Evolutionary conservation across 2,329 filamentous ascomycete genomes (phyloP).

Genomic region (Coniella lustricola): DNA sequence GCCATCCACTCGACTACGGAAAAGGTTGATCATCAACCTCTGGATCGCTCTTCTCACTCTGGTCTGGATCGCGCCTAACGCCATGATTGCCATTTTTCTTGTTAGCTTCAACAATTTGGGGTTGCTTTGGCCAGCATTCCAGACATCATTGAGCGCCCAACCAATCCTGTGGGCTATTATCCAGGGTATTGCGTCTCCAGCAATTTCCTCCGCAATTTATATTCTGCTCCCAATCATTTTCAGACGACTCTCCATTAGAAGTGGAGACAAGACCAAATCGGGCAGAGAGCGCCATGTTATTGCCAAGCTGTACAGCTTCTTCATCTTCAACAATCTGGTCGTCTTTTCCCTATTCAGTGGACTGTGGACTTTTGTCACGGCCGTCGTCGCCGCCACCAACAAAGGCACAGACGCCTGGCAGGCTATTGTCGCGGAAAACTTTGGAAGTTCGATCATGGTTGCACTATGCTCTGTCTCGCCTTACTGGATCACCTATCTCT

Average conservation of each 20-base stretch:
- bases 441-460: constrained; percentile 59
- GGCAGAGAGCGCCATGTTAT: constrained; percentile 87
- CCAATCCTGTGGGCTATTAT: constrained; percentile 73
- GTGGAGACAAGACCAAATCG: constrained; percentile 87
- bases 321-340: constrained; percentile 93
- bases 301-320: constrained; percentile 87
- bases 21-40: constrained; percentile 70
- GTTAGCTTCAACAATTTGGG: constrained; percentile 79
- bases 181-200: constrained; percentile 86
- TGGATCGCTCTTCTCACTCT: constrained; percentile 79
- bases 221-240: constrained; percentile 86
- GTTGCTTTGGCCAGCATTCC: constrained; percentile 70
- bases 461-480: constrained; percentile 75
- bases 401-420: constrained; percentile 58
- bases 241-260: constrained; percentile 72
- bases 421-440: constrained; percentile 57
- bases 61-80: constrained; percentile 86
- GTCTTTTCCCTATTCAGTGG: constrained; percentile 90
- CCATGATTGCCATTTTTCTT: constrained; percentile 88
- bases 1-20: constrained; percentile 61
- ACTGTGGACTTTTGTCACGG: constrained; percentile 65
- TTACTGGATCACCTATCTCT: constrained; percentile 90
- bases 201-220: constrained; percentile 80
- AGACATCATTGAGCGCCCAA: constrained; percentile 53
- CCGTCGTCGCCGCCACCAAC: constrained; percentile 53